These are phyloP conservation scores for Boletus eberwhitei DNA, from an alignment of 768 basidiomycete genomes.

Conservation along the genomic window DNA sequence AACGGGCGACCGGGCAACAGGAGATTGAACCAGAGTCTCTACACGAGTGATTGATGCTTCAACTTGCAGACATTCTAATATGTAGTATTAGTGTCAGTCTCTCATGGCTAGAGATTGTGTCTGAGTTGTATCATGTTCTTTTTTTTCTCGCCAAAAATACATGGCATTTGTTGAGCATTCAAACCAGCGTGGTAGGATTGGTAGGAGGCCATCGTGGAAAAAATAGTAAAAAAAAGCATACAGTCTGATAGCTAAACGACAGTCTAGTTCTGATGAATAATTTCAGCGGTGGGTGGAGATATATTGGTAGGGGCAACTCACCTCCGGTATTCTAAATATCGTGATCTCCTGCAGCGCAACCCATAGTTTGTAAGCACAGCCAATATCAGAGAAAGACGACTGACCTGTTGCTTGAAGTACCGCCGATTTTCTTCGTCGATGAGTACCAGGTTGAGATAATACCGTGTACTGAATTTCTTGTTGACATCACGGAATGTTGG, in stretches of 20 bases:
- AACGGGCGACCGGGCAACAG: constrained; percentile 9
- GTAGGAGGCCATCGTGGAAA: neutral
- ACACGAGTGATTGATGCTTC: neutral
- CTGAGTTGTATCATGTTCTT: neutral
- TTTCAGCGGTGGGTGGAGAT: neutral
- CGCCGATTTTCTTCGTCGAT: constrained; percentile 98
- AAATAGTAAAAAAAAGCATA: constrained; percentile 5
- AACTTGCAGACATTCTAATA: neutral
- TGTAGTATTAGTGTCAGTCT: constrained; percentile 15
- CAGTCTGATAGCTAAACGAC: constrained; percentile 1
- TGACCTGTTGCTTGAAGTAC: constrained; percentile 95
- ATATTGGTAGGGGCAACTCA: constrained; percentile 29
- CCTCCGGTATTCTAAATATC: constrained; percentile 86
- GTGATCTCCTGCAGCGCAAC: constrained; percentile 65
- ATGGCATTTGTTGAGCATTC: constrained; percentile 2
- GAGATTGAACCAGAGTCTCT: neutral
- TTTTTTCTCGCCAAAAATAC: neutral
- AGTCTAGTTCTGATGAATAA: constrained; percentile 34
- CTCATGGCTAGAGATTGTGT: constrained; percentile 1
- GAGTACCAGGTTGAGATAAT: constrained; percentile 95
- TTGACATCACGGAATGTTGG: constrained; percentile 99
- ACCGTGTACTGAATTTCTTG: constrained; percentile 97
- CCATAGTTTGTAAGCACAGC: neutral
- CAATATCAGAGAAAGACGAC: constrained; percentile 6
- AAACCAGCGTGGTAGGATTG: neutral